phyloP scores from a whole-genome alignment of 768 basidiomycete species.

The Macrolepiota albuminosa region DNA sequence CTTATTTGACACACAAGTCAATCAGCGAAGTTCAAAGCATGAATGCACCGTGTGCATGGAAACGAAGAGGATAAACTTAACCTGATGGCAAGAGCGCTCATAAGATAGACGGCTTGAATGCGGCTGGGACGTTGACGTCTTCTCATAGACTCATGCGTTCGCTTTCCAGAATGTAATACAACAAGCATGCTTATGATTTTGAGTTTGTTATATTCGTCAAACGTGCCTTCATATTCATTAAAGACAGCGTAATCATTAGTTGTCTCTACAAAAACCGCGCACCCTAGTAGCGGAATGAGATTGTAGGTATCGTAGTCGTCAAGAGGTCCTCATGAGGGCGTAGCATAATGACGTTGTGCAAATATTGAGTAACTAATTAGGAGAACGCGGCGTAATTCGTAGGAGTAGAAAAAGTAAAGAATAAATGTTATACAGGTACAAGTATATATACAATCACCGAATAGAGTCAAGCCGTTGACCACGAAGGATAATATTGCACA shows the following conservation, averaged over 20 bases:
- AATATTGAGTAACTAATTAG: slow-evolving; percentile 3
- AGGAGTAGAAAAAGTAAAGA: slow-evolving; percentile 3
- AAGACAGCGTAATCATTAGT: slow-evolving; percentile 11
- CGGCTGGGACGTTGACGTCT: neutral
- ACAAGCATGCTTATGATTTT: neutral
- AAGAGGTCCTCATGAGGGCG: neutral
- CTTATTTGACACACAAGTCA: neutral
- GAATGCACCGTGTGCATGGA: neutral
- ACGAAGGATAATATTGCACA: neutral
- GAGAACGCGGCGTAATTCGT: slow-evolving; percentile 8
- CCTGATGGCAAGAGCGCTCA: neutral
- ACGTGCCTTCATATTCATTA: slow-evolving; percentile 6
- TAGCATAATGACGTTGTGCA: neutral
- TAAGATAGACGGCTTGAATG: neutral
- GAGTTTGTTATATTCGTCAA: neutral
- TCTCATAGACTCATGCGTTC: neutral
- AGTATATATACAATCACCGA: slow-evolving; percentile 14
- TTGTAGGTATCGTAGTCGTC: neutral
- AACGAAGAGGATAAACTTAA: slow-evolving; percentile 3
- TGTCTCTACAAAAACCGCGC: slow-evolving; percentile 6
- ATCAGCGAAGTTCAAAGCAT: neutral
- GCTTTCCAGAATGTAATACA: neutral
- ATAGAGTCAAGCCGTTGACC: slow-evolving; percentile 4
- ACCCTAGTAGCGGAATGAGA: neutral
- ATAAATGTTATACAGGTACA: slow-evolving; percentile 10